Evolutionary conservation across 305 asterid genomes (phyloP), one percentile per base, ranked within the genome.

Genomic region (Fraxinus sp.): DNA sequence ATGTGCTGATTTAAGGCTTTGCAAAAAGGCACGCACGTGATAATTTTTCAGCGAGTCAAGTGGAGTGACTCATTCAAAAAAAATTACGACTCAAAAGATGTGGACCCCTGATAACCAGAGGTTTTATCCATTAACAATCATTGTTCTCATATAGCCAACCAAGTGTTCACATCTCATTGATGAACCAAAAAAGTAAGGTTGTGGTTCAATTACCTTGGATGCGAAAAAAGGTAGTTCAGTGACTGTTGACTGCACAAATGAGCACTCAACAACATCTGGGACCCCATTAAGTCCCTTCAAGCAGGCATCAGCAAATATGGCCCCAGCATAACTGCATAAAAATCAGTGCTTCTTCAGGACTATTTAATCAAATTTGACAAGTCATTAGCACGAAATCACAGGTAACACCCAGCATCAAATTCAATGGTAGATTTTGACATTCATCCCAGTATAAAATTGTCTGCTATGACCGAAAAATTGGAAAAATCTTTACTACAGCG

Each of bases 211-310:
- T 81, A 91, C 98, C 92, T 93, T 94, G 36, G 98, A 95, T 82
- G 99, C 97, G 66, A 94, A 95, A 93, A 94, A 95, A 77, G 98
- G 98, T 18, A 93, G 84, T 46, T 94, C 99, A 0, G 98, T 92
- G 66, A 95, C 88, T 20, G 89, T 84, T 18, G 99, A 95, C 85
- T 94, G 99, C 85, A 94, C 99, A 79, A 84, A 94, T 2, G 99
- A 82, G 64, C 97, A 94, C 84, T 94, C 98, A 18, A 94, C 97
- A 20, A 94, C 98, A 87, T 92, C 97, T 28, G 98, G 98, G 74
- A 93, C 98, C 20, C 98, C 98, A 81, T 95, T 94, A 59, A 94
- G 95, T 35, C 99, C 98, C 89, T 91, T 94, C 83, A 95, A 89
- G 88, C 99, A 94, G 78, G 99, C 97, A 87, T 95, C 99, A 28